A percentile compares a stretch with the other conserved stretches of the same genome.
These are phyloP conservation scores for Straminergon stramineum DNA, from an alignment of 225 moss, liverwort and hornwort species.

Conservation along the genomic window DNA sequence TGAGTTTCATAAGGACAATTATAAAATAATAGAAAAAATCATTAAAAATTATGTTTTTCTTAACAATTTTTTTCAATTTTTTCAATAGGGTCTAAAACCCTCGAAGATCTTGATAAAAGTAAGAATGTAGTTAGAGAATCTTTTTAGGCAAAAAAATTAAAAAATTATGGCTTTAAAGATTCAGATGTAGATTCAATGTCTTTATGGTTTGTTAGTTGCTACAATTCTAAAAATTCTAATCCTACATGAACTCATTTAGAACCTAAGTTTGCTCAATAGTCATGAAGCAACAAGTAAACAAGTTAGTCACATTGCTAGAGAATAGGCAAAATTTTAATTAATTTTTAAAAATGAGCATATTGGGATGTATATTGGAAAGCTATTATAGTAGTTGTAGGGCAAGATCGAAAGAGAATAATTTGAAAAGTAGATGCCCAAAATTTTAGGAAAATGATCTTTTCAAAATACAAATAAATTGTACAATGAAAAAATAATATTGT, in stretches of 20 bases:
- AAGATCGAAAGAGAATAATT: background rate
- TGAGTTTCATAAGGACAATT: too few species aligned
- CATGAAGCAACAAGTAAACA: background rate
- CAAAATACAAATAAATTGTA: rapidly evolving
- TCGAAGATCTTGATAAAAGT: background rate
- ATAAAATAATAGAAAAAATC: too few species aligned
- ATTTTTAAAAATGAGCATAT: background rate
- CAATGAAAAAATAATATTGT: rapidly evolving
- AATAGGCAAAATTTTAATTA: background rate
- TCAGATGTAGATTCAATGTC: background rate
- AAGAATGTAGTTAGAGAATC: background rate
- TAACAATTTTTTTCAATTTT: background rate
- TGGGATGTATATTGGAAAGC: background rate
- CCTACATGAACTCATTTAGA: background rate
- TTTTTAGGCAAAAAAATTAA: background rate
- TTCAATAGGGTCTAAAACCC: background rate
- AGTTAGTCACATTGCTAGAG: background rate
- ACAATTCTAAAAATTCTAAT: rapidly evolving
- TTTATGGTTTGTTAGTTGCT: rapidly evolving
- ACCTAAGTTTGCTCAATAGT: background rate
- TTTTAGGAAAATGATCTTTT: rapidly evolving
- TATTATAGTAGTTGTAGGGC: rapidly evolving
- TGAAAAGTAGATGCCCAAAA: background rate
- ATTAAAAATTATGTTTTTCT: background rate
- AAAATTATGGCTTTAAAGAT: background rate